Base-by-base conservation (phyloP, 305 asterid species). In the Fraxinus sp. region DNA sequence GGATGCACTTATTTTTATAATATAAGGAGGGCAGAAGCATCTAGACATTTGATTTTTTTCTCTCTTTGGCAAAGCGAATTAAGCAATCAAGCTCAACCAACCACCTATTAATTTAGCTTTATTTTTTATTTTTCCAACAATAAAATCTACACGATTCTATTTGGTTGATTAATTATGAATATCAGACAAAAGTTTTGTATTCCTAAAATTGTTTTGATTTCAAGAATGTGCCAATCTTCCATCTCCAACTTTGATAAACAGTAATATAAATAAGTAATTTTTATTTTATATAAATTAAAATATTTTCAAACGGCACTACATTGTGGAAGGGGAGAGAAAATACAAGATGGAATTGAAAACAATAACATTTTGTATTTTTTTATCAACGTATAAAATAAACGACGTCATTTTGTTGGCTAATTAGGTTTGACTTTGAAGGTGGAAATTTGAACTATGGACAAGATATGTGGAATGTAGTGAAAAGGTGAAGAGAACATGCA, bases 71-170 rank as follows among this genome's bases (percentile, higher is more conserved):
- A 20, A 18, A 81, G 64, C 85, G 83, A 76, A 59, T 30, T 57
- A 75, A 76, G 81, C 79, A 70, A 82, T 59, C 84, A 39, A 82
- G 81, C 82, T 84, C 81, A 84, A 82, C 87, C 81, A 82, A 76
- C 76, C 75, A 62, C 68, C 11, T 57, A 57, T 57, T 18, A n/a
- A 5, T 84, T 64, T 73, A 77, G 0, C 20, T 37, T 32, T 2
- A 11, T 26, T 22, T 30, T 49, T 75, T 79, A 5, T 79, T 8
- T 24, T 72, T 79, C 57, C 43, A 39, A 16, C 55, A 41, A 30
- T 35, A 71, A 35, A 33, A 73, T 46, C 35, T 62, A 68, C 57
- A 77, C 18, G 36, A 57, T 78, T 81, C 24, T n/a, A 32, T 1
- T 57, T 7, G 7, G 11, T 20, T n/a, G 26, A 57, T 57, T 57